A percentile compares a stretch with the other conserved stretches of the same genome.
These are phyloP conservation scores for Yamadazyma scolyti DNA, from an alignment of 805 yeast species.

Conservation along the genomic window DNA sequence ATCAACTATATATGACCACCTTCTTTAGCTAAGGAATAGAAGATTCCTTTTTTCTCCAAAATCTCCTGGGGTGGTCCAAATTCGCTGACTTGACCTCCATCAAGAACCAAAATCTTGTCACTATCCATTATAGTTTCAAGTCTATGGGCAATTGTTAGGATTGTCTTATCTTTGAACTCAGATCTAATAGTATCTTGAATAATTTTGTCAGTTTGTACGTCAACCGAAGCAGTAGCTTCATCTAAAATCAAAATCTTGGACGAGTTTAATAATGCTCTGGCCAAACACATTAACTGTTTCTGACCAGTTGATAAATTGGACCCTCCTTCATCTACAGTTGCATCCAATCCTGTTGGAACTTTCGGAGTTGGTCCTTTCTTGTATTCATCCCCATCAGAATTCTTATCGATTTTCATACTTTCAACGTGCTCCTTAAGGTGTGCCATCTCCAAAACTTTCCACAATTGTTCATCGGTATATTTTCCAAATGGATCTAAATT, in stretches of 20 bases:
- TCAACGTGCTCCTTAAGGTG: constrained; percentile 68
- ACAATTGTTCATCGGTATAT: constrained; percentile 72
- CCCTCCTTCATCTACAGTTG: constrained; percentile 33
- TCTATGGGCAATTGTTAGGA: constrained; percentile 41
- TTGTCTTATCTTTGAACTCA: constrained; percentile 35
- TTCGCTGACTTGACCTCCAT: constrained; percentile 34
- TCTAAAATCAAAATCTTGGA: constrained; percentile 75
- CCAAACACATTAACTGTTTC: constrained; percentile 35
- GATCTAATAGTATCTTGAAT: constrained; percentile 35
- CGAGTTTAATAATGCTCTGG: constrained; percentile 42
- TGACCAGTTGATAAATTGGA: constrained; percentile 38
- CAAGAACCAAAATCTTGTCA: constrained; percentile 37
- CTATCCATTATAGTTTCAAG: constrained; percentile 40
- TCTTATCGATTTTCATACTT: constrained; percentile 43
- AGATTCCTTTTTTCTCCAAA: constrained; percentile 25
- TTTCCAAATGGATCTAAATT: constrained; percentile 79
- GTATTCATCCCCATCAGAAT: constrained; percentile 13
- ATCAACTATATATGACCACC: constrained; percentile 27
- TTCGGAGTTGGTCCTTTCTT: constrained; percentile 10
- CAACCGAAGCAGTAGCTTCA: constrained; percentile 65
- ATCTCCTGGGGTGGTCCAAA: constrained; percentile 31
- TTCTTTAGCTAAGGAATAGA: constrained; percentile 36
- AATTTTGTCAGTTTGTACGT: constrained; percentile 33
- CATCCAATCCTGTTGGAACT: constrained; percentile 19
- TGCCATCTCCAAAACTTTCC: constrained; percentile 75